Evolutionary conservation across 1,139 yeast species (phyloP), one percentile per base, ranked within the genome.

Genomic region (Meyerozyma elateridarum): DNA sequence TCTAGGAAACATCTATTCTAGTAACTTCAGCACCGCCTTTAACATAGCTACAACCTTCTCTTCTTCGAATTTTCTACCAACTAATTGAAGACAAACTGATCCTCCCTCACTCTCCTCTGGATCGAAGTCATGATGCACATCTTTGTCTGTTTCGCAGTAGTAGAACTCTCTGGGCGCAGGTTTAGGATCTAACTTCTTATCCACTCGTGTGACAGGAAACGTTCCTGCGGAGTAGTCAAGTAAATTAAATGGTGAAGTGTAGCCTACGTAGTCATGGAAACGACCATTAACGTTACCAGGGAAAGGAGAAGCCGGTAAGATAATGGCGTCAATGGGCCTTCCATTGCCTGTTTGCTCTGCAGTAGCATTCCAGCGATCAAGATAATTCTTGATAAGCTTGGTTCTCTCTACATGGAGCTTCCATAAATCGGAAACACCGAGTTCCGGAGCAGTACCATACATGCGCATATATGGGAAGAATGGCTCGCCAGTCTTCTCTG

Each of bases 1-100:
- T n/a, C n/a, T n/a, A n/a, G n/a, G n/a, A n/a, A n/a, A n/a, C n/a
- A n/a, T n/a, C n/a, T n/a, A n/a, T n/a, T 4, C 25, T 12, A 24
- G 6, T 9, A 24, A 15, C 27, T 14, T 12, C 4, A 3, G n/a
- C 18, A 24, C 14, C 9, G 17, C 18, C 27, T 24, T 24, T 4
- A 24, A 7, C 8, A 24, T 14, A 5, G 20, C 27, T 13, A 24
- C 12, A 17, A 72, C 77, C 45, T 73, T 75, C 49, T 81, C 89
- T 44, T 81, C 89, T 44, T 76, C 73, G 32, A 70, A 65, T 34
- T 78, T 62, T 37, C 64, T 64, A 5, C 81, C 76, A 8, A 79
- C 72, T 5, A 81, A 59, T 55, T 81, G 88, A 15, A 79, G 64
- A 14, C 80, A 74, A 6, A 79, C 81, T 1, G 87, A 85, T 44